Base-by-base conservation (phyloP, 1,284 basidiomycete species). In the Trichosporon asahii region DNA sequence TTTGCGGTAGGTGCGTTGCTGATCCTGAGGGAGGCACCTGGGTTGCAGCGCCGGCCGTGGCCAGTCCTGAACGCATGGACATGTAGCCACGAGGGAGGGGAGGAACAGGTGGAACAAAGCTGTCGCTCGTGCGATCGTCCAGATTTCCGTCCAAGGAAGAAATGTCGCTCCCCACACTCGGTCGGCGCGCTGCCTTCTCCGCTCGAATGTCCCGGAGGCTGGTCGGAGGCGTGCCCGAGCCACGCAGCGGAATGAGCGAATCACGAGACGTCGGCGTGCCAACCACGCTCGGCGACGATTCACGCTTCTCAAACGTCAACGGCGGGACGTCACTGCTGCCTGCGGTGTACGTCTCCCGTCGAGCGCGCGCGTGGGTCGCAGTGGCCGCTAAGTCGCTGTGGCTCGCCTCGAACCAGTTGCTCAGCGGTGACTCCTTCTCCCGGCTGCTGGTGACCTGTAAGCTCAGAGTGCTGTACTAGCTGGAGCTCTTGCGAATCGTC, bases 41-140 rank as follows among this genome's bases (percentile, higher is more conserved):
- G 15, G 57, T 18, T 7, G 57, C 57, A 31, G 72, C 70, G 11
- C 65, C 68, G 23, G 70, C 67, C 3, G 65, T 68, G 5, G 76
- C 64, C 18, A 79, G 65, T 15, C 76, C 75, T 60, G 78, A 76
- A 44, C 75, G 68, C 77, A 81, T 78, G 6, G 92, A 90, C 72
- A 90, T 89, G 83, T 90, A 95, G 75, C 94, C 93, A 84, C 97
- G 98, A 44, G 96, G 96, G 23, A 99, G 85, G 57, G 97, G 96
- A 37, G 96, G 96, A 1, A 99, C 97, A 25, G 96, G 96, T 0
- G 97, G 96, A 6, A 98, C 94, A 70, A 84, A 76, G 72, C 85
- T 72, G 53, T 75, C 73, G 9, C 67, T 83, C 71, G 89, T 89
- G 12, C 55, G 23, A 23, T 74, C 73, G 37, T 71, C 69, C 25